Evolutionary conservation across 2,329 filamentous ascomycete species (phyloP).

Genomic region (Trichoderma brevicompactum): DNA sequence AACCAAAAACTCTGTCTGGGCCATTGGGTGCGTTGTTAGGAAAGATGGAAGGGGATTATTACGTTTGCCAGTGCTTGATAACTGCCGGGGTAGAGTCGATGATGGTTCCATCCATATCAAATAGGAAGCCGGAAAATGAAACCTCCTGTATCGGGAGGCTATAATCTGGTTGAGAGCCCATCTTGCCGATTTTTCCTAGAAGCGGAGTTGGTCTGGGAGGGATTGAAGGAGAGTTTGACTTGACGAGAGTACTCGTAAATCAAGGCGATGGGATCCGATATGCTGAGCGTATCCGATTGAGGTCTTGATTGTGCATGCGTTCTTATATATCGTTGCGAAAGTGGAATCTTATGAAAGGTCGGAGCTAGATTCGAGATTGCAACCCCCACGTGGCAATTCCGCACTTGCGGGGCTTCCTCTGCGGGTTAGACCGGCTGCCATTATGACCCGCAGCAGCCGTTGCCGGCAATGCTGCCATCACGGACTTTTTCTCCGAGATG

Average conservation of each 20-base stretch:
- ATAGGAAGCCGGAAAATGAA: slow-evolving; percentile 62
- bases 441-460: neutral
- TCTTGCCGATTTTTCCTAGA: slow-evolving; percentile 30
- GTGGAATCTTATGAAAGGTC: slow-evolving; percentile 9
- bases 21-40: neutral
- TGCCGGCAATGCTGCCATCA: neutral
- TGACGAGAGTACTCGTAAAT: neutral
- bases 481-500: neutral
- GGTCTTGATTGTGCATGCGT: neutral
- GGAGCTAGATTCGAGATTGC: slow-evolving; percentile 11
- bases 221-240: neutral
- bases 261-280: neutral
- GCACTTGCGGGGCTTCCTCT: slow-evolving; percentile 30
- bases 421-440: slow-evolving; percentile 9
- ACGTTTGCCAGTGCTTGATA: slow-evolving; percentile 76
- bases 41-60: slow-evolving; percentile 36
- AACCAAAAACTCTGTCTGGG: neutral
- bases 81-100: slow-evolving; percentile 81
- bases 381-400: slow-evolving; percentile 39
- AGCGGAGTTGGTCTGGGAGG: neutral
- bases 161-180: slow-evolving; percentile 46
- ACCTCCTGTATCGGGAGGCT: slow-evolving; percentile 51
- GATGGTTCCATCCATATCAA: slow-evolving; percentile 83
- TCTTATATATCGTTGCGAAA: slow-evolving; percentile 11
- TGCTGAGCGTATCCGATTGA: neutral